These are phyloP conservation scores for Ceratobasidium sp. DNA, from an alignment of 1,284 basidiomycete genomes.

Conservation along the genomic window DNA sequence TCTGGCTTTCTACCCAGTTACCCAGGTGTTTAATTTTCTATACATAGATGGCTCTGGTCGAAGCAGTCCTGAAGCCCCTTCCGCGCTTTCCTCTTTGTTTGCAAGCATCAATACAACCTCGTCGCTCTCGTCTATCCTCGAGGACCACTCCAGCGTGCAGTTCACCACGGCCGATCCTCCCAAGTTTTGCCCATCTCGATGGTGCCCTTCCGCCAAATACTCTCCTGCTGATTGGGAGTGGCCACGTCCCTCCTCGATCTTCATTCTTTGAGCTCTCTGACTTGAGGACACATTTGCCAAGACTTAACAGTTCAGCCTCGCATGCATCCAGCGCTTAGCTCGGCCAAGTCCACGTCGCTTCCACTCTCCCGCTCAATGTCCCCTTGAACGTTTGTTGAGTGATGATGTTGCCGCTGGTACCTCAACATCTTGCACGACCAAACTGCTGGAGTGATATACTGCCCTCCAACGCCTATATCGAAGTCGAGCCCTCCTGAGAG, in stretches of 20 bases:
- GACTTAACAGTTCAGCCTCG: conserved; percentile 8
- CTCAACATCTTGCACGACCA: too few species aligned
- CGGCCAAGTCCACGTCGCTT: conserved; percentile 28
- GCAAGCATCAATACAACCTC: too few species aligned
- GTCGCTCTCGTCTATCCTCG: background rate
- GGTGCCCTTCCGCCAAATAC: conserved; percentile 20
- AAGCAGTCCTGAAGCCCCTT: too few species aligned
- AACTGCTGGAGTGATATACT: background rate
- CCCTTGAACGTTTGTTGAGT: background rate
- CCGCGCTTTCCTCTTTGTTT: too few species aligned
- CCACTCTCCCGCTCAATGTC: conserved; percentile 31
- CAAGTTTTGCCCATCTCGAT: conserved; percentile 27
- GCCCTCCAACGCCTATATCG: conserved; percentile 20
- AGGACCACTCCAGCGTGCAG: conserved; percentile 4
- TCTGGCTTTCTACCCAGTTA: too few species aligned
- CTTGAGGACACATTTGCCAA: conserved; percentile 35
- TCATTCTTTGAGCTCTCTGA: too few species aligned
- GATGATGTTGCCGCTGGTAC: too few species aligned
- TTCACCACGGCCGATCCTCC: conserved; percentile 23
- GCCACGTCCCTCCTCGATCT: too few species aligned
- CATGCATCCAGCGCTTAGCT: conserved; percentile 1
- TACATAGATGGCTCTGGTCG: too few species aligned
- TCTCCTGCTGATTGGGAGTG: too few species aligned
- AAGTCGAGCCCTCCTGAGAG: conserved; percentile 29
- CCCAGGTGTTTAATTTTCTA: too few species aligned